Evolutionary conservation across 495 filamentous ascomycete species (phyloP).

Genomic region (Bathelium albidoporum): DNA sequence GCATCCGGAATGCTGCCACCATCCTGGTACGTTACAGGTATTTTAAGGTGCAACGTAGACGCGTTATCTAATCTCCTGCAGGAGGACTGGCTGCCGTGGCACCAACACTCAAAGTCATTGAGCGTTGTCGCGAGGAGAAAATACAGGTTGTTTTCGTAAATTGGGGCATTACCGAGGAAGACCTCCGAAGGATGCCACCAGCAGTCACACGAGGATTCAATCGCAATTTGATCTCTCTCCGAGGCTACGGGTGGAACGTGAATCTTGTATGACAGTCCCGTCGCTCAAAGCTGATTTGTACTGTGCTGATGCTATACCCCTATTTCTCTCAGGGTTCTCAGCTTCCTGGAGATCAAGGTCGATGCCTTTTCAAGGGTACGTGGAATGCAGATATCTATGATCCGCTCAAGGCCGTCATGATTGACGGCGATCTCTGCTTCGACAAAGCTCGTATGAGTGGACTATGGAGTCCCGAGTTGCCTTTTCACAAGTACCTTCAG

Average conservation of each 20-base stretch:
- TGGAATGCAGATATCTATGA: conserved; percentile 24
- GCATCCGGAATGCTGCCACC: not conserved
- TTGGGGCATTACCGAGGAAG: conserved; percentile 21
- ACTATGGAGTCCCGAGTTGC: conserved; percentile 15
- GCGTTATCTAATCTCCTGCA: not conserved
- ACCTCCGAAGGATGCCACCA: conserved; percentile 18
- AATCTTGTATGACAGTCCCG: conserved; percentile 4
- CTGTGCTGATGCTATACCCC: not conserved
- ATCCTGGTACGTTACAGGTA: not conserved
- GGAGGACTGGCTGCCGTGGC: conserved; percentile 11
- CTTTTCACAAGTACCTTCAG: conserved; percentile 16
- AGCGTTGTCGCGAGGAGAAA: conserved; percentile 17
- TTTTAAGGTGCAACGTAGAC: too few species aligned
- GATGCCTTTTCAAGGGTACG: conserved; percentile 19
- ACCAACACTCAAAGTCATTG: conserved; percentile 19
- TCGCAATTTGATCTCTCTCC: conserved; percentile 11
- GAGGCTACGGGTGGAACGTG: conserved; percentile 20
- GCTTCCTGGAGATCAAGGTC: conserved; percentile 18
- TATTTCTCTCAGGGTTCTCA: conserved; percentile 8
- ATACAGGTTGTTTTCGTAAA: conserved; percentile 20
- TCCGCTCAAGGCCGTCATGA: conserved; percentile 15
- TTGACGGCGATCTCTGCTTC: conserved; percentile 14
- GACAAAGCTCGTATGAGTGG: conserved; percentile 21
- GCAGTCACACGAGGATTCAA: conserved; percentile 21
- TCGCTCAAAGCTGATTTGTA: not conserved